These are phyloP conservation scores for Gossypium arboreum DNA, from an alignment of 345 rosid species.

Conservation along the genomic window DNA sequence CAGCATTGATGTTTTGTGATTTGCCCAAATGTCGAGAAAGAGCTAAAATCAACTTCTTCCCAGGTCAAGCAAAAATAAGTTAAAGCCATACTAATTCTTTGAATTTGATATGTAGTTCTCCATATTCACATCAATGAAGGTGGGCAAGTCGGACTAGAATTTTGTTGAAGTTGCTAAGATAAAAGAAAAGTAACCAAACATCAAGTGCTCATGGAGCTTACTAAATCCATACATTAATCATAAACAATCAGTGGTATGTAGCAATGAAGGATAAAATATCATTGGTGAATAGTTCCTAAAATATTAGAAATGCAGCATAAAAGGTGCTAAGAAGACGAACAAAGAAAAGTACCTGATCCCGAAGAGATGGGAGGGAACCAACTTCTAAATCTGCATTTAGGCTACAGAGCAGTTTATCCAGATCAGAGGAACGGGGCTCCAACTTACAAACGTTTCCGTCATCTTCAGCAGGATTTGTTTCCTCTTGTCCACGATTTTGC, in stretches of 20 bases:
- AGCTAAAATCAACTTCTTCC: background rate
- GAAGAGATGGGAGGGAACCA: constrained; percentile 74
- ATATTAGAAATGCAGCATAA: constrained; percentile 12
- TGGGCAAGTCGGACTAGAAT: background rate
- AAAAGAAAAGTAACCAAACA: background rate
- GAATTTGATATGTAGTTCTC: background rate
- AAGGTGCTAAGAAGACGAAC: constrained; percentile 7
- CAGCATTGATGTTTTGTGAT: background rate
- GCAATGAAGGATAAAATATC: constrained; percentile 10
- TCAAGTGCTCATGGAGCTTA: background rate
- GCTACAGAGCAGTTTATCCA: constrained; percentile 40
- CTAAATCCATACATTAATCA: constrained; percentile 1
- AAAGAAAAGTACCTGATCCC: constrained; percentile 63
- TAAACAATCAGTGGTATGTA: background rate
- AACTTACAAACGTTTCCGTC: constrained; percentile 21
- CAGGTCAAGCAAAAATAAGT: background rate
- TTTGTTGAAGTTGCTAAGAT: constrained; percentile 10
- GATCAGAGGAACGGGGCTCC: constrained; percentile 30
- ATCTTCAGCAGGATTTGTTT: constrained; percentile 33
- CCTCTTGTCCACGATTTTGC: constrained; percentile 49
- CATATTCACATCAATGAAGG: constrained; percentile 1
- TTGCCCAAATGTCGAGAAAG: background rate
- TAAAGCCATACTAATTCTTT: background rate
- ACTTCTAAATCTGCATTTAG: constrained; percentile 40
- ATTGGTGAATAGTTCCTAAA: constrained; percentile 4